Conservation (phyloP, 805 yeast species). For the Kodamaea lidongshanica region DNA sequence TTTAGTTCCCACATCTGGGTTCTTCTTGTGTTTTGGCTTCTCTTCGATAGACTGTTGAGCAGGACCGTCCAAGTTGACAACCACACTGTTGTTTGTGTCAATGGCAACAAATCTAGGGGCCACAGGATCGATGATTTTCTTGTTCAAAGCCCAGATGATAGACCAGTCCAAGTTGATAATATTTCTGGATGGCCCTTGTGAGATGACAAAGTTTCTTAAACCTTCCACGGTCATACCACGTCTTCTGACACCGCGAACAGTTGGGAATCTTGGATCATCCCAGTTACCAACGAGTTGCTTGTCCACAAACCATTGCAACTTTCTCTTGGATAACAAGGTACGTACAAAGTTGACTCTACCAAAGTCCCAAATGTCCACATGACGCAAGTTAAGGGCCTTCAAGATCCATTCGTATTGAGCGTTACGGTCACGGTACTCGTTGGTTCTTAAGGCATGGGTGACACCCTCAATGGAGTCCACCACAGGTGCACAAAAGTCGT, state of each 20-base stretch:
- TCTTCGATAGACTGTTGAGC: constrained; percentile 16
- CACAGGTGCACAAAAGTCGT: constrained; percentile 97
- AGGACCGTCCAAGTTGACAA: constrained; percentile 43
- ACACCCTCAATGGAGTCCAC: constrained; percentile 96
- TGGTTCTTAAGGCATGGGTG: constrained; percentile 96
- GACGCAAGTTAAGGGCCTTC: constrained; percentile 71
- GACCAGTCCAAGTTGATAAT: constrained; percentile 97
- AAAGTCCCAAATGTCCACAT: constrained; percentile 96
- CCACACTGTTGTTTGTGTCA: constrained; percentile 56
- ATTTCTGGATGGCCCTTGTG: constrained; percentile 98
- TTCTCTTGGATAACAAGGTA: constrained; percentile 93
- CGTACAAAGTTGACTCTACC: constrained; percentile 95
- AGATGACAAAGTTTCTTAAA: constrained; percentile 81
- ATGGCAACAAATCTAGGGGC: constrained; percentile 95
- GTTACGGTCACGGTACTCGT: constrained; percentile 97
- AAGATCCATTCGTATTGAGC: constrained; percentile 98
- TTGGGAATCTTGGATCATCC: constrained; percentile 99
- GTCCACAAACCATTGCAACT: constrained; percentile 98
- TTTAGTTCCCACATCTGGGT: constrained; percentile 23
- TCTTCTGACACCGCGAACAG: constrained; percentile 98
- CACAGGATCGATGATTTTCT: constrained; percentile 93
- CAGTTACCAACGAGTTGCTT: constrained; percentile 80
- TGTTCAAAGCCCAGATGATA: constrained; percentile 95
- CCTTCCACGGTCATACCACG: constrained; percentile 99
- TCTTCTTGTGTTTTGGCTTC: constrained; percentile 27